phyloP scores from a whole-genome alignment of 2,329 filamentous ascomycete species.

The Fusarium equiseti region DNA sequence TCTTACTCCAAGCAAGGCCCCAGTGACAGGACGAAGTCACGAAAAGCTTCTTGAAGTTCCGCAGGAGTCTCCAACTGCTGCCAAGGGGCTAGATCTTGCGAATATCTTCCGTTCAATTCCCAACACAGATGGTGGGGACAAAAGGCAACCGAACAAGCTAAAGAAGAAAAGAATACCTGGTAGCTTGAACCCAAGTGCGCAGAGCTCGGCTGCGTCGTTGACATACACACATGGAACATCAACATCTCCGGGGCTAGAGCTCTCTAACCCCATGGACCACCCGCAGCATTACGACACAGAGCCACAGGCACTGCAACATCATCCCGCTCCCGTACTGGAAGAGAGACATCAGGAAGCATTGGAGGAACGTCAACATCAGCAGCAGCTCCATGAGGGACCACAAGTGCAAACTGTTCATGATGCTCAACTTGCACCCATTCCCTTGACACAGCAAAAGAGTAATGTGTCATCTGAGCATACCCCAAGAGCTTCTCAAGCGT shows the following conservation, averaged over 20 bases:
- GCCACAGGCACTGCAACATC: conserved; percentile 29
- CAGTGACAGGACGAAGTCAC: conserved; percentile 60
- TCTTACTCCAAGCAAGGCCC: conserved; percentile 47
- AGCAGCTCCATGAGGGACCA: conserved; percentile 12
- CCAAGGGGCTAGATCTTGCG: conserved; percentile 75
- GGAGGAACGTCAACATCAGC: conserved; percentile 32
- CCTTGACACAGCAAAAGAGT: conserved; percentile 38
- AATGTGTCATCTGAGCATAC: conserved; percentile 60
- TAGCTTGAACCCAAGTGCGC: conserved; percentile 85
- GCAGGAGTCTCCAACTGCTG: conserved; percentile 64
- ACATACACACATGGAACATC: conserved; percentile 58
- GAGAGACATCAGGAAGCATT: conserved; percentile 36
- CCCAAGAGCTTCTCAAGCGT: conserved; percentile 60
- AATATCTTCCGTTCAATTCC: conserved; percentile 79
- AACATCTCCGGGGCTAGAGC: conserved; percentile 61
- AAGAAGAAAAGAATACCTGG: conserved; percentile 86
- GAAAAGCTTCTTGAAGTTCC: conserved; percentile 60
- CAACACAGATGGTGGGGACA: conserved; percentile 69
- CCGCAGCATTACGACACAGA: conserved; percentile 37
- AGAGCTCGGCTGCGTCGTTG: conserved; percentile 88
- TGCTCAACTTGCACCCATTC: conserved; percentile 29
- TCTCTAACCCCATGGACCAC: conserved; percentile 61
- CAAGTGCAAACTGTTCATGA: conserved; percentile 36
- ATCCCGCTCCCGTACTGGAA: conserved; percentile 40
- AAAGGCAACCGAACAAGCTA: conserved; percentile 87